Evolutionary conservation across 2,329 filamentous ascomycete species (phyloP).

Genomic region (Penicillium nordicum): DNA sequence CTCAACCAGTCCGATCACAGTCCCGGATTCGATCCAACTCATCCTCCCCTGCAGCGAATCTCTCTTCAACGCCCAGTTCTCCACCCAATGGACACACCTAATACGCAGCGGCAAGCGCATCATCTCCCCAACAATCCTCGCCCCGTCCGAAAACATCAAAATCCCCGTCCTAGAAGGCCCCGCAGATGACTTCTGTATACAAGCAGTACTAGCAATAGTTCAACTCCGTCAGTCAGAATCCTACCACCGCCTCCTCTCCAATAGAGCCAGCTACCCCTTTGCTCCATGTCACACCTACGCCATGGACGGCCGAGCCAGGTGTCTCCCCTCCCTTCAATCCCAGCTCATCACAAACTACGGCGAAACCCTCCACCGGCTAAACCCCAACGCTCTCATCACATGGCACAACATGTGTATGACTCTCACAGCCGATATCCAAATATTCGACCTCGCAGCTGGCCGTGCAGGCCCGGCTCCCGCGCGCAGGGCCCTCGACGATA

Average conservation of each 20-base stretch:
- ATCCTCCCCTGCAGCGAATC: conserved; percentile 46
- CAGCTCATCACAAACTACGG: conserved; percentile 38
- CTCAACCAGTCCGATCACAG: conserved; percentile 46
- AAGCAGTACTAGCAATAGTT: conserved; percentile 39
- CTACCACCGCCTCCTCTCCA: conserved; percentile 43
- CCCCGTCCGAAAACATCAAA: conserved; percentile 36
- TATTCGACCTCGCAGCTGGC: conserved; percentile 53
- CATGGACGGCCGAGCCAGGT: conserved; percentile 47
- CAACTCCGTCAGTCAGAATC: conserved; percentile 44
- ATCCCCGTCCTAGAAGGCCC: conserved; percentile 34
- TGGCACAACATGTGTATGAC: conserved; percentile 55
- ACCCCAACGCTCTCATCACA: conserved; percentile 50
- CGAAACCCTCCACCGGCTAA: conserved; percentile 42
- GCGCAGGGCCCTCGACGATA: conserved; percentile 49
- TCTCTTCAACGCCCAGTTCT: conserved; percentile 43
- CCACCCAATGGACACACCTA: conserved; percentile 38
- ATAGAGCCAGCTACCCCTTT: conserved; percentile 39
- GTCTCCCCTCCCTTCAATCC: conserved; percentile 33
- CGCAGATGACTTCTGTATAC: conserved; percentile 37
- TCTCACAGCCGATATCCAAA: conserved; percentile 51
- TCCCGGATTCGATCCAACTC: conserved; percentile 47
- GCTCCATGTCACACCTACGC: conserved; percentile 47
- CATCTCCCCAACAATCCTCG: conserved; percentile 32
- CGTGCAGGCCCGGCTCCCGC: conserved; percentile 48
- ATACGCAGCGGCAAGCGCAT: conserved; percentile 35